Evolutionary conservation across 352 stramenopile species (phyloP).

Genomic region (Phytophthora capsici): DNA sequence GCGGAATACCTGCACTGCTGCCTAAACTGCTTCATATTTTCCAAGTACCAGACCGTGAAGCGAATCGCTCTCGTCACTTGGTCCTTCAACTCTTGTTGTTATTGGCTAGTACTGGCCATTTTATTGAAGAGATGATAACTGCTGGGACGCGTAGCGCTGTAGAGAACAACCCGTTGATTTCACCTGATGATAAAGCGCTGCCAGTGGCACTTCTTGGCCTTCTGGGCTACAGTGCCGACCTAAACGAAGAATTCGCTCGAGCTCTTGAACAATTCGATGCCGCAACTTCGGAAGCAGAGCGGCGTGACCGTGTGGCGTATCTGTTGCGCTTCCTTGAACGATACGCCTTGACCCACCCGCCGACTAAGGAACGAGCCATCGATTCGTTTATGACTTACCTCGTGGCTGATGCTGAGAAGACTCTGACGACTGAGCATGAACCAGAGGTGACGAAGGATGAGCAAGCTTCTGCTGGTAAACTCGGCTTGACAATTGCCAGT

Average conservation of each 20-base stretch:
- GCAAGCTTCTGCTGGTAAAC: conserved; percentile 1
- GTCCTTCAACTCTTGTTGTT: conserved; percentile 62
- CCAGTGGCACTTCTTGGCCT: conserved; percentile 67
- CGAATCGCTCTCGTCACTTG: conserved; percentile 43
- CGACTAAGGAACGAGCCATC: conserved; percentile 54
- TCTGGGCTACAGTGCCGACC: conserved; percentile 71
- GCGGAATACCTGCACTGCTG: conserved; percentile 32
- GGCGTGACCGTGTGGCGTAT: conserved; percentile 55
- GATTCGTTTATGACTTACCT: conserved; percentile 61
- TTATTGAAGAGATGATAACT: conserved; percentile 65
- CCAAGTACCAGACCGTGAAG: conserved; percentile 11
- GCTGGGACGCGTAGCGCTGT: conserved; percentile 54
- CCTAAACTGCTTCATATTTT: conserved; percentile 51
- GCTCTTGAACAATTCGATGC: conserved; percentile 50
- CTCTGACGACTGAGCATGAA: conserved; percentile 10
- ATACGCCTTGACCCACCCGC: conserved; percentile 61
- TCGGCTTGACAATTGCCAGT: conserved; percentile 15
- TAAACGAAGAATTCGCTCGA: conserved; percentile 68
- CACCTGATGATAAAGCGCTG: conserved; percentile 56
- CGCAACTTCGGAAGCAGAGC: conserved; percentile 14
- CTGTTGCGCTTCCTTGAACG: conserved; percentile 73
- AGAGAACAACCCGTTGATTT: conserved; percentile 66
- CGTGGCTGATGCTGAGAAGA: conserved; percentile 34
- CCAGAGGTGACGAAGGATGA: conserved; percentile 14
- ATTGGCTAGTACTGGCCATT: conserved; percentile 57